A percentile compares a stretch with the other conserved stretches of the same genome.
Evolutionary conservation across 345 rosid species (phyloP).

Genomic region (Dovyalis caffra): DNA sequence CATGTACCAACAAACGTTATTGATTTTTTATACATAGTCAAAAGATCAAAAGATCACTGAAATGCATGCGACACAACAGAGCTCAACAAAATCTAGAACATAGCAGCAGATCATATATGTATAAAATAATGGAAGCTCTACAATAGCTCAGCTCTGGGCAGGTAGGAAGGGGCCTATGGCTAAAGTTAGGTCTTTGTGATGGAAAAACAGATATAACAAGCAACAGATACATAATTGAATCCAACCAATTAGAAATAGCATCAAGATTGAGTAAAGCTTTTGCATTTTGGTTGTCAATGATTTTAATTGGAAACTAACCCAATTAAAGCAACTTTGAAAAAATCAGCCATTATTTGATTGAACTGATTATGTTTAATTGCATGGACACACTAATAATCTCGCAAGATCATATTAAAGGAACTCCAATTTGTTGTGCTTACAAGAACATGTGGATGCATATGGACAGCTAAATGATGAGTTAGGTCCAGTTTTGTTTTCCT

Average conservation of each 20-base stretch:
- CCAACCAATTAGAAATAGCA: not conserved
- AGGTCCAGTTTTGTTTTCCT: not conserved
- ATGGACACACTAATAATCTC: not conserved
- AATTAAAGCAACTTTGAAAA: not conserved
- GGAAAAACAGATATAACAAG: no score
- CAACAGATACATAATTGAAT: not conserved
- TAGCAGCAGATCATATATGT: no score
- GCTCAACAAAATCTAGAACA: no score
- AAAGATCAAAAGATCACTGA: no score
- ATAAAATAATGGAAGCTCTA: no score
- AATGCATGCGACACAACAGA: no score
- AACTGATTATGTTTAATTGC: not conserved
- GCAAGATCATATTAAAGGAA: not conserved
- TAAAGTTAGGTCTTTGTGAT: no score
- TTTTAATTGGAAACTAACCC: not conserved
- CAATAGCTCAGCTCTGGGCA: no score
- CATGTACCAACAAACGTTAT: no score
- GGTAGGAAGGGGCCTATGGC: no score
- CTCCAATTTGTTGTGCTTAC: not conserved
- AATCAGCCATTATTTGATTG: not conserved
- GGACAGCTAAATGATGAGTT: no score
- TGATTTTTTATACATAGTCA: no score
- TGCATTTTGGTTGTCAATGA: not conserved
- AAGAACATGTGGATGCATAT: not conserved
- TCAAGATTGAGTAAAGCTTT: not conserved